Evolutionary conservation across 2,329 filamentous ascomycete genomes (phyloP).

Genomic region (Colletotrichum trifolii): DNA sequence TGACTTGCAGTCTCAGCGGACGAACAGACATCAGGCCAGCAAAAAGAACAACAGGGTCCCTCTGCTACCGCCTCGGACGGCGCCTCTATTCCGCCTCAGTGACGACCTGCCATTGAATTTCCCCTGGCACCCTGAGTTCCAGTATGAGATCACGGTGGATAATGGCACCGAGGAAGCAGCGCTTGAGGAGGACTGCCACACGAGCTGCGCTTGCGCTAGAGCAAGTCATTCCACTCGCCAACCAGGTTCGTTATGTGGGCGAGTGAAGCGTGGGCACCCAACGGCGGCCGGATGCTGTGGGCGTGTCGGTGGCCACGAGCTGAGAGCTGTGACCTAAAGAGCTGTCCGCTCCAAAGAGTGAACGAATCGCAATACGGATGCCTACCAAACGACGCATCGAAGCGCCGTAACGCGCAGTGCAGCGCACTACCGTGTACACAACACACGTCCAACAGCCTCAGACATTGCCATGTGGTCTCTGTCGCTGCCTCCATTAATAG

Average conservation of each 20-base stretch:
- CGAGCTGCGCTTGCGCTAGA: constrained; percentile 15
- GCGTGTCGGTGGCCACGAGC: constrained; percentile 1
- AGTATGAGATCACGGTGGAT: constrained; percentile 22
- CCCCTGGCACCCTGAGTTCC: neutral
- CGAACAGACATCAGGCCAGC: neutral
- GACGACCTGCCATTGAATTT: constrained; percentile 10
- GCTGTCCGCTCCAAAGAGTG: neutral
- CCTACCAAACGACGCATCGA: neutral
- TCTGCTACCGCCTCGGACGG: constrained; percentile 20
- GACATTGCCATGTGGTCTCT: constrained; percentile 35
- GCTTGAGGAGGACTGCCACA: neutral
- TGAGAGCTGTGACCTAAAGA: neutral
- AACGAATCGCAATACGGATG: neutral
- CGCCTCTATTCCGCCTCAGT: constrained; percentile 13
- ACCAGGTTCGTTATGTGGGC: constrained; percentile 13
- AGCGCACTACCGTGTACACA: neutral
- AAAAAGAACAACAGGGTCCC: constrained; percentile 9
- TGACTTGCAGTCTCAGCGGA: constrained; percentile 25
- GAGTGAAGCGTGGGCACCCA: neutral
- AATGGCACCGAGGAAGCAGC: constrained; percentile 16
- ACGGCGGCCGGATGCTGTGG: constrained; percentile 5
- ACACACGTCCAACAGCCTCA: constrained; percentile 10
- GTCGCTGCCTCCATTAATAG: constrained; percentile 17
- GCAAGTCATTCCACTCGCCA: constrained; percentile 18
- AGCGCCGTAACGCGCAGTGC: neutral